Base-by-base conservation (phyloP, 2,329 filamentous ascomycete genomes). In the Torrubiellomyces zombiae region DNA sequence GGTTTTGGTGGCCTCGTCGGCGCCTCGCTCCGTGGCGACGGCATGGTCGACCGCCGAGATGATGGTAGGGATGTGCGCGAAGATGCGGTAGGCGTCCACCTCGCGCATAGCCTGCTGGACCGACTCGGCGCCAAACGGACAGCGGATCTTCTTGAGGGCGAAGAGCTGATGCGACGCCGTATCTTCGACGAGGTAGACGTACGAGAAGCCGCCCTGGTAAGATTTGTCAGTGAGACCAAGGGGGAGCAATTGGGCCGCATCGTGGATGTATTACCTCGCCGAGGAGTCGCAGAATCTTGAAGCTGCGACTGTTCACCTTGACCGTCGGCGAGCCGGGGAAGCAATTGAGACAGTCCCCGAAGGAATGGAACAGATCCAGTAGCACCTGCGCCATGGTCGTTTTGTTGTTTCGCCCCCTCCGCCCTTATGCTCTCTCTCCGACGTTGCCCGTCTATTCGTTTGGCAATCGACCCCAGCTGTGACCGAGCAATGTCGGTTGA, bases 151-250 rank as follows among this genome's bases (percentile, higher is more conserved):
- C 56, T 98, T 98, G 33, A 95, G 73, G 11, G 89, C 89, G 51
- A 92, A 86, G 23, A 93, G 68, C 41, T 86, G 73, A 31, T 80
- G 78, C 26, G 72, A 77, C 27, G 70, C 62, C 23, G 78, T 86
- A 51, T 94, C 85, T 61, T 95, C 80, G 31, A 98, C 89, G 31
- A 98, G 79, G 56, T 98, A 98, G 40, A 98, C 89, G 54, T 95
- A 98, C 36, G 83, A 93, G 62, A 98, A 98, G 44, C 89, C 89
- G 47, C 89, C 89, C 77, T 86, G 29, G n/a, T n/a, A n/a, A n/a
- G n/a, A n/a, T n/a, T n/a, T n/a, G n/a, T n/a, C n/a, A n/a, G n/a
- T n/a, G n/a, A n/a, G n/a, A n/a, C n/a, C n/a, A n/a, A n/a, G n/a
- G n/a, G n/a, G n/a, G n/a, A n/a, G n/a, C n/a, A n/a, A n/a, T n/a